Conservation (phyloP, 352 stramenopile genomes). For the Plasmopara muralis region DNA sequence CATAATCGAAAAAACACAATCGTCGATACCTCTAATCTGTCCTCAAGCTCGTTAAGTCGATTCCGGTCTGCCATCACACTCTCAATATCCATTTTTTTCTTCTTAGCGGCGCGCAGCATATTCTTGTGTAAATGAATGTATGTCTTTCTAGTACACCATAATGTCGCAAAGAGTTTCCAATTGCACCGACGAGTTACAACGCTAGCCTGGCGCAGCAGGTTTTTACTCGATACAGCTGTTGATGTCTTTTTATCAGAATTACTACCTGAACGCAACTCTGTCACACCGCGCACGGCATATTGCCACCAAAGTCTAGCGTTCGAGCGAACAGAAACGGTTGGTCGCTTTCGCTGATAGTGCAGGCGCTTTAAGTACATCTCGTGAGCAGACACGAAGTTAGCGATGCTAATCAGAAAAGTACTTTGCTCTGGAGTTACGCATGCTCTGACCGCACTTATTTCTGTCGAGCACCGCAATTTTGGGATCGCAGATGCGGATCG, state of each 20-base stretch:
- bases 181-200: constrained; percentile 18
- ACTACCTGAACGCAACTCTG: constrained; percentile 39
- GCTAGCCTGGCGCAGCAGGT: constrained; percentile 5
- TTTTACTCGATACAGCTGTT: constrained; percentile 1
- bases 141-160: constrained; percentile 56
- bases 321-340: constrained; percentile 36
- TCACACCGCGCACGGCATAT: constrained; percentile 66
- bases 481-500: constrained; percentile 60
- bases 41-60: constrained; percentile 56
- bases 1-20: constrained; percentile 81
- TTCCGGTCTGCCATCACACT: constrained; percentile 37
- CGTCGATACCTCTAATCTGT: constrained; percentile 61
- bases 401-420: constrained; percentile 68
- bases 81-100: constrained; percentile 55
- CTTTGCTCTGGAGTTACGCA: constrained; percentile 66
- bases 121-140: constrained; percentile 78
- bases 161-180: constrained; percentile 57
- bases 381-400: constrained; percentile 74
- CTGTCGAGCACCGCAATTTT: constrained; percentile 54
- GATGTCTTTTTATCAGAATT: constrained; percentile 5
- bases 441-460: constrained; percentile 60
- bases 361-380: constrained; percentile 80
- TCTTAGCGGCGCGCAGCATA: constrained; percentile 46
- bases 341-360: constrained; percentile 62
- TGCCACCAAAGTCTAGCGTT: constrained; percentile 67